Evolutionary conservation across 495 filamentous ascomycete species (phyloP).

Genomic region (Aspergillus heteromorphus): DNA sequence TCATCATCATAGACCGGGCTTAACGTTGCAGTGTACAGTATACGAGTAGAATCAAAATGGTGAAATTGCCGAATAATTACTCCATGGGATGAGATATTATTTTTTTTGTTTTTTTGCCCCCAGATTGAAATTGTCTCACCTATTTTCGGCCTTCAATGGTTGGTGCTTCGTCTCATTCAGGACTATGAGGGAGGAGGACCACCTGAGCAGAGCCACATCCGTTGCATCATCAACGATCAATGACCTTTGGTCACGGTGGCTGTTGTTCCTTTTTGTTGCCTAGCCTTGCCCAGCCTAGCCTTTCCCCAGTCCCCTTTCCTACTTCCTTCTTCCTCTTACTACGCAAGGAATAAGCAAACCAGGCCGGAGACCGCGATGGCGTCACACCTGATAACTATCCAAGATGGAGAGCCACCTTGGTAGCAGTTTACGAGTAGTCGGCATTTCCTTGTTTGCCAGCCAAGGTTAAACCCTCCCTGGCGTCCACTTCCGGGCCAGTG

Average conservation of each 20-base stretch:
- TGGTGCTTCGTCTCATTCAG: not conserved
- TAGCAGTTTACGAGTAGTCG: too few species aligned
- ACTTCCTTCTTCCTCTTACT: not conserved
- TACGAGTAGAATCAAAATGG: too few species aligned
- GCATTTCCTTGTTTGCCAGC: conserved; percentile 3
- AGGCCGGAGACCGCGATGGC: not conserved
- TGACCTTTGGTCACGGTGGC: too few species aligned
- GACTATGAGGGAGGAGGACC: not conserved
- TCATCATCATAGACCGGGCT: not conserved
- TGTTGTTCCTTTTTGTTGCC: not conserved
- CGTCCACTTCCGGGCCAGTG: not conserved
- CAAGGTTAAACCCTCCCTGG: not conserved
- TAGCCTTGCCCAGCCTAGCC: too few species aligned
- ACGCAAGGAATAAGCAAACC: not conserved
- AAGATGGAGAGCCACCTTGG: not conserved
- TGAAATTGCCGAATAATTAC: not conserved
- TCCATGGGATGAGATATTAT: not conserved
- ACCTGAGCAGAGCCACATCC: not conserved
- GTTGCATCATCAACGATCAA: too few species aligned
- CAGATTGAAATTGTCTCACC: not conserved
- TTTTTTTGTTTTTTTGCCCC: not conserved
- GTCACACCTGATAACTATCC: not conserved
- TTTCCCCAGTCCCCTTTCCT: too few species aligned
- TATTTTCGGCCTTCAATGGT: not conserved
- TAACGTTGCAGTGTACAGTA: not conserved